A percentile compares a stretch with the other conserved stretches of the same genome.
phyloP scores from a whole-genome alignment of 1,139 yeast species.

The Candida sp. region DNA sequence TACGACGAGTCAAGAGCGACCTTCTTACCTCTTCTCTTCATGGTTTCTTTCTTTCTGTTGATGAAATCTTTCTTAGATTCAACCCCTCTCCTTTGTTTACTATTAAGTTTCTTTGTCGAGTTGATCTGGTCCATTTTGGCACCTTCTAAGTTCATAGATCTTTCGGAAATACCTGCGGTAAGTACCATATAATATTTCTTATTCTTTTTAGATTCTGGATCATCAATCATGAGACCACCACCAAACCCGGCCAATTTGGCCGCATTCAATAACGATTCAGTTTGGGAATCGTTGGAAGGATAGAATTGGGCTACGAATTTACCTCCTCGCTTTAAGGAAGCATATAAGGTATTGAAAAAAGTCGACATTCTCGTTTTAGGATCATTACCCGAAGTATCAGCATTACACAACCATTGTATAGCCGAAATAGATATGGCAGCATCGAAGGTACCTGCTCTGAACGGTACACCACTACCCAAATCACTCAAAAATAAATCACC shows the following conservation, averaged over 20 bases:
- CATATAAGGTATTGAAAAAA: constrained; percentile 86
- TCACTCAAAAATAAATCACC: constrained; percentile 92
- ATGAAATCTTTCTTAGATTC: constrained; percentile 83
- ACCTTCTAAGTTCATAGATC: constrained; percentile 70
- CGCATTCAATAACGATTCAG: constrained; percentile 70
- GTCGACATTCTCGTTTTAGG: constrained; percentile 82
- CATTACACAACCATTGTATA: constrained; percentile 97
- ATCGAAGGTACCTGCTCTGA: constrained; percentile 94
- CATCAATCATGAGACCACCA: constrained; percentile 93
- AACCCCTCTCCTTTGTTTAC: constrained; percentile 50
- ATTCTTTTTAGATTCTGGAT: constrained; percentile 89
- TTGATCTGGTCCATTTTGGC: constrained; percentile 71
- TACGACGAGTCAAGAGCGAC: constrained; percentile 91
- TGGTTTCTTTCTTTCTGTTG: constrained; percentile 86
- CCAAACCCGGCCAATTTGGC: constrained; percentile 96
- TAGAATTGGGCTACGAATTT: constrained; percentile 97
- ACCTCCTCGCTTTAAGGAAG: constrained; percentile 88
- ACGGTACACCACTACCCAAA: constrained; percentile 93
- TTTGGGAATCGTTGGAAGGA: constrained; percentile 86
- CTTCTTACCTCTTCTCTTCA: constrained; percentile 85
- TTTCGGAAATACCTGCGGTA: constrained; percentile 79
- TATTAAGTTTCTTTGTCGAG: constrained; percentile 41
- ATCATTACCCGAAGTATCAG: constrained; percentile 78
- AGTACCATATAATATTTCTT: constrained; percentile 87
- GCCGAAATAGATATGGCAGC: constrained; percentile 96